Conservation (phyloP, 2,329 filamentous ascomycete species). For the Trichoderma simmonsii region DNA sequence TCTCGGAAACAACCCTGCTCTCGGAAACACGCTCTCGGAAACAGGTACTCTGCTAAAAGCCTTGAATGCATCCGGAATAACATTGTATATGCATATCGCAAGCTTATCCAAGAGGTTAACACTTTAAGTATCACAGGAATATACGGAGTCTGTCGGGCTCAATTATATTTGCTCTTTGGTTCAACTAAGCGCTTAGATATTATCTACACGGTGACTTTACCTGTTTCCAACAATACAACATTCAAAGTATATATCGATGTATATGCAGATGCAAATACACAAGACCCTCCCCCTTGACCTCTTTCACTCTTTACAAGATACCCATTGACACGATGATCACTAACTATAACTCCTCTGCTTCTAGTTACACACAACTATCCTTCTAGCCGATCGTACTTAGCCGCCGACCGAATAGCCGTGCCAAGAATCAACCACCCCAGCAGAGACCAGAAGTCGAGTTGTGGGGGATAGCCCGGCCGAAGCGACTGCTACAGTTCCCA, state of each 20-base stretch:
- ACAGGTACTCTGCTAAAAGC: background rate
- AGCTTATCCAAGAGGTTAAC: background rate
- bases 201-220: background rate
- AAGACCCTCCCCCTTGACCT: background rate
- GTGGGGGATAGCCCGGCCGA: background rate
- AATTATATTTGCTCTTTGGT: background rate
- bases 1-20: background rate
- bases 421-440: background rate
- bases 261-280: background rate
- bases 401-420: background rate
- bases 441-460: background rate
- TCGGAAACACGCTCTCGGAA: background rate
- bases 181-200: fast-evolving
- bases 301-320: background rate
- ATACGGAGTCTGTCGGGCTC: background rate
- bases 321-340: background rate
- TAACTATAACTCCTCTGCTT: background rate
- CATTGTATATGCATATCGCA: background rate
- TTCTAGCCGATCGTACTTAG: background rate
- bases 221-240: background rate
- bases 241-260: background rate
- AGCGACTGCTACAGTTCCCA: background rate
- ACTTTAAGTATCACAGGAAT: background rate
- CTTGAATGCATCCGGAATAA: background rate
- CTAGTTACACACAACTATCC: background rate